These are phyloP conservation scores for Gossypium arboreum DNA, from an alignment of 345 rosid genomes.

Conservation along the genomic window DNA sequence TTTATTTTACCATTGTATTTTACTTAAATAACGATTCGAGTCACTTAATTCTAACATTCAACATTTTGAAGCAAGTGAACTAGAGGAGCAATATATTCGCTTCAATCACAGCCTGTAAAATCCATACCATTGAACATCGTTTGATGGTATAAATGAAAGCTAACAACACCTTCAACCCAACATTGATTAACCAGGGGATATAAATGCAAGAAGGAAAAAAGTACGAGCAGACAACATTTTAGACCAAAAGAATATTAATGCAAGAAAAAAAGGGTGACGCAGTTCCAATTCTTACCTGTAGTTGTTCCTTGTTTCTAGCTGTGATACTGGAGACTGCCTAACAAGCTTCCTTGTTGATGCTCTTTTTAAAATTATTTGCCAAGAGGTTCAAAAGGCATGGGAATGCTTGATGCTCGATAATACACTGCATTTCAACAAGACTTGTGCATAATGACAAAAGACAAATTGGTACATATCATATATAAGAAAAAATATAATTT, in stretches of 20 bases:
- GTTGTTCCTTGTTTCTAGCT: conserved; percentile 81
- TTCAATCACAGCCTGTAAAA: conserved; percentile 62
- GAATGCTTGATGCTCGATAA: conserved; percentile 60
- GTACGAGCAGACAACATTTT: too few species aligned
- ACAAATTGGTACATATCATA: not conserved
- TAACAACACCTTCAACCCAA: not conserved
- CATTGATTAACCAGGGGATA: not conserved
- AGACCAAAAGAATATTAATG: not conserved
- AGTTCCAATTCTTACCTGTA: conserved; percentile 47
- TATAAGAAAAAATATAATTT: not conserved
- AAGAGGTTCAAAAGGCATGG: conserved; percentile 70
- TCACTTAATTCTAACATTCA: too few species aligned
- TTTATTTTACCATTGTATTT: too few species aligned
- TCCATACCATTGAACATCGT: not conserved
- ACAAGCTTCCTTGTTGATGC: conserved; percentile 97
- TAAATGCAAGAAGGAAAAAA: not conserved
- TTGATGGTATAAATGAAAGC: not conserved
- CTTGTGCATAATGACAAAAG: not conserved
- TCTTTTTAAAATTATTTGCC: conserved; percentile 67
- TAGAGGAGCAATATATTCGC: conserved; percentile 58
- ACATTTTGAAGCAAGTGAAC: conserved; percentile 61
- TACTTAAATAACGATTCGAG: too few species aligned
- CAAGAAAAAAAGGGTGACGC: not conserved
- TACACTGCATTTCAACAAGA: conserved; percentile 38
- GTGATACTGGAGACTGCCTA: conserved; percentile 94